Conservation (phyloP, 2,329 filamentous ascomycete species). For the Ophiosphaerella korrae region DNA sequence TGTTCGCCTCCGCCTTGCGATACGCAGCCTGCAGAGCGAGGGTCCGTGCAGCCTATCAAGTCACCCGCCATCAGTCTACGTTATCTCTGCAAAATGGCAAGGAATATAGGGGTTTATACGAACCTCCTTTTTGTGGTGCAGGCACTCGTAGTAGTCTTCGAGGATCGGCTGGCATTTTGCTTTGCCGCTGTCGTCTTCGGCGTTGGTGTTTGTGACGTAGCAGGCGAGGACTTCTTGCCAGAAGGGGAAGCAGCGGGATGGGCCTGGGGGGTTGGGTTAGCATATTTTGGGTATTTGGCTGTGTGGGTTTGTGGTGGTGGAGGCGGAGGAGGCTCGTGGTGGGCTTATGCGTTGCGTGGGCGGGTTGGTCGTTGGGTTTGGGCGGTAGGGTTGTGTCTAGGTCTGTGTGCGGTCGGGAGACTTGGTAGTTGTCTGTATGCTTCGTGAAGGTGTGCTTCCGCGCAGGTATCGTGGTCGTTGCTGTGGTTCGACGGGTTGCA, state of each 20-base stretch:
- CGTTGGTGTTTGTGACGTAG: constrained; percentile 90
- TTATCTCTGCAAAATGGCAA: no score
- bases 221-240: constrained; percentile 99
- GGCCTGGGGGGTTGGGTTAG: constrained; percentile 53
- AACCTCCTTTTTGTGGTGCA: constrained; percentile 99
- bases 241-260: constrained; percentile 93
- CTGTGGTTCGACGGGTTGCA: constrained; percentile 5
- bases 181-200: constrained; percentile 79
- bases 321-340: background rate
- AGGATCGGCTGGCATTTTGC: constrained; percentile 83
- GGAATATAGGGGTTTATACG: constrained; percentile 32
- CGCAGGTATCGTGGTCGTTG: background rate
- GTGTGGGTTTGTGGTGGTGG: background rate
- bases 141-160: constrained; percentile 98
- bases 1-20: constrained; percentile 74
- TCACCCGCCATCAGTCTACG: no score
- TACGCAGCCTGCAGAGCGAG: constrained; percentile 82
- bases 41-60: constrained; percentile 69
- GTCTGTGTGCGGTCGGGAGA: background rate
- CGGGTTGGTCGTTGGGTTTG: background rate
- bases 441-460: background rate
- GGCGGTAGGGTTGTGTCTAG: background rate
- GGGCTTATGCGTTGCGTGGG: background rate
- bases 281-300: background rate
- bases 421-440: background rate